Evolutionary conservation across 345 rosid genomes (phyloP).

Genomic region (Mercurialis annua): DNA sequence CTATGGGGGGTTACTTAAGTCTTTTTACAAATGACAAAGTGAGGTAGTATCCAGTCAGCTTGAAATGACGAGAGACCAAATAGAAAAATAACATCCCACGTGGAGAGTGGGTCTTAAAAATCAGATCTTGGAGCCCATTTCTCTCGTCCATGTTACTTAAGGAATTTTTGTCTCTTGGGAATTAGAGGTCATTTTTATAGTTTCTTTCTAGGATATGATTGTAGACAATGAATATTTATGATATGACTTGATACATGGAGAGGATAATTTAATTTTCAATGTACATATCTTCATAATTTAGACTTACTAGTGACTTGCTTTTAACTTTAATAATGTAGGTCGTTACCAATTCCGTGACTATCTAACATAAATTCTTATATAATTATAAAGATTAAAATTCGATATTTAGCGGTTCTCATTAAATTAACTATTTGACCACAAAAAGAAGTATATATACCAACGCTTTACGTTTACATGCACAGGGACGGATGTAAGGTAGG

Average conservation of each 20-base stretch:
- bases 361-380: no score
- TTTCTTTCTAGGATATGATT: background rate
- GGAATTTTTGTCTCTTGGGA: slow-evolving; percentile 38
- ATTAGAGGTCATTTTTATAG: no score
- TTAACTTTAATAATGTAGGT: no score
- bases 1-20: background rate
- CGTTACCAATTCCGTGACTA: no score
- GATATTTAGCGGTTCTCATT: no score
- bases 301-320: background rate
- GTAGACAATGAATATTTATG: slow-evolving; percentile 9
- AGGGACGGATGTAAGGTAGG: no score
- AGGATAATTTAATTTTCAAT: background rate
- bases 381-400: no score
- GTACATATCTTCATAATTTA: background rate
- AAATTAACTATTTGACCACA: no score
- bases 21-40: no score
- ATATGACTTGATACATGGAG: background rate
- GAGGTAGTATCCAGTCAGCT: no score
- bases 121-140: slow-evolving; percentile 10
- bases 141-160: slow-evolving; percentile 22
- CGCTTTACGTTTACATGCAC: no score
- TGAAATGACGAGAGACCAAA: background rate
- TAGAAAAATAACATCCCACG: slow-evolving; percentile 29
- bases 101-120: slow-evolving; percentile 24
- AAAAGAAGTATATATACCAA: no score